A percentile compares a stretch with the other conserved stretches of the same genome.
Conservation (phyloP, 805 yeast genomes). For the Metschnikowia matae region DNA sequence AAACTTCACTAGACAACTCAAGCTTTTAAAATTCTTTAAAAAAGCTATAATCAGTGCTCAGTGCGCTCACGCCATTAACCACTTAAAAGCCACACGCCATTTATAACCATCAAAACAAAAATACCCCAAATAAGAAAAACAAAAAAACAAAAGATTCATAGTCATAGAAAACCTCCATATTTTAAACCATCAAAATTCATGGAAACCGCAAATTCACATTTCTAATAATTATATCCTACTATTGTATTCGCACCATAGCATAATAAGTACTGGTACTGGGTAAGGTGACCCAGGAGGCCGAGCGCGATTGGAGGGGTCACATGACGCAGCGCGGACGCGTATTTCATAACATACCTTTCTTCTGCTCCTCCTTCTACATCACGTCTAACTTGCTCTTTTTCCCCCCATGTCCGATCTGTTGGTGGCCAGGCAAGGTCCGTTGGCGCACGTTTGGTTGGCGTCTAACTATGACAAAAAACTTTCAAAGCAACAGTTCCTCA, state of each 20-base stretch:
- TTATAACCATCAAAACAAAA: too few species aligned
- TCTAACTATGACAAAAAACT: slow-evolving; percentile 80
- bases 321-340: slow-evolving; percentile 6
- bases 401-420: slow-evolving; percentile 14
- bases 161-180: too few species aligned
- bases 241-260: too few species aligned
- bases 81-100: not conserved
- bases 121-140: too few species aligned
- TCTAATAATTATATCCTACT: too few species aligned
- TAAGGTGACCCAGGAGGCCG: too few species aligned
- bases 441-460: slow-evolving; percentile 90
- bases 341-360: slow-evolving; percentile 2
- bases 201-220: not conserved
- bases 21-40: not conserved
- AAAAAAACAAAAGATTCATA: too few species aligned
- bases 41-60: too few species aligned
- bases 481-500: slow-evolving; percentile 65
- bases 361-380: not conserved
- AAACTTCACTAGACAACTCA: not conserved
- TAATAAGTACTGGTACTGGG: too few species aligned
- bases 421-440: slow-evolving; percentile 69
- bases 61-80: not conserved
- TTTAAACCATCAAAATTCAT: too few species aligned
- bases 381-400: not conserved
- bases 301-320: not conserved